Evolutionary conservation across 495 filamentous ascomycete species (phyloP).

Genomic region (Xanthoparmelia taractica): DNA sequence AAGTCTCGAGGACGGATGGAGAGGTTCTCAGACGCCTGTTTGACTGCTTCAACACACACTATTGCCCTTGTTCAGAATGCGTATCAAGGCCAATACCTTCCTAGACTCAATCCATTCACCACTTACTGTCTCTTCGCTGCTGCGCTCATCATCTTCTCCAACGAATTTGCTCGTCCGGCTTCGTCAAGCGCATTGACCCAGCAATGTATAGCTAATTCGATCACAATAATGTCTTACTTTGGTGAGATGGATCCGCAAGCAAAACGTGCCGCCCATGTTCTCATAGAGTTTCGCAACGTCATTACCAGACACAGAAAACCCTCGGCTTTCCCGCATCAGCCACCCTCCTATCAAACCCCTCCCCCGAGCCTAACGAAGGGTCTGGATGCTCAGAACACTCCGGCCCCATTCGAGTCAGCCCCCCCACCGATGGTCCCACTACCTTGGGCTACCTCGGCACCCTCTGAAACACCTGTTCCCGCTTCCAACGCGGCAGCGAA

Average conservation of each 20-base stretch:
- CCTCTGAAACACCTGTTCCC: constrained; percentile 19
- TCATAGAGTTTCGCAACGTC: constrained; percentile 52
- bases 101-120: constrained; percentile 59
- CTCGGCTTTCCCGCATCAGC: constrained; percentile 35
- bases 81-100: constrained; percentile 51
- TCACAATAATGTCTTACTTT: constrained; percentile 54
- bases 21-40: constrained; percentile 61
- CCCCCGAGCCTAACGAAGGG: neutral
- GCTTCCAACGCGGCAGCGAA: constrained; percentile 1
- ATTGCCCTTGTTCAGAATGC: constrained; percentile 54
- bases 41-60: constrained; percentile 60
- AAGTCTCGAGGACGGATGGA: constrained; percentile 44
- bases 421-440: constrained; percentile 21
- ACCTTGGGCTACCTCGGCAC: constrained; percentile 25
- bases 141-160: constrained; percentile 58
- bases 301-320: constrained; percentile 40
- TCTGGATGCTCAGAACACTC: constrained; percentile 2
- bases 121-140: constrained; percentile 70
- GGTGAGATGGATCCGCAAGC: constrained; percentile 58
- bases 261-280: constrained; percentile 53
- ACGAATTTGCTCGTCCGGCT: constrained; percentile 55
- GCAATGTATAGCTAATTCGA: constrained; percentile 49
- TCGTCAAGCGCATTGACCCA: constrained; percentile 50
- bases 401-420: constrained; percentile 21
- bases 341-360: constrained; percentile 16